A percentile compares a stretch with the other conserved stretches of the same genome.
These are phyloP conservation scores for Trifolium subterraneum DNA, from an alignment of 306 rosid genomes.

Conservation along the genomic window DNA sequence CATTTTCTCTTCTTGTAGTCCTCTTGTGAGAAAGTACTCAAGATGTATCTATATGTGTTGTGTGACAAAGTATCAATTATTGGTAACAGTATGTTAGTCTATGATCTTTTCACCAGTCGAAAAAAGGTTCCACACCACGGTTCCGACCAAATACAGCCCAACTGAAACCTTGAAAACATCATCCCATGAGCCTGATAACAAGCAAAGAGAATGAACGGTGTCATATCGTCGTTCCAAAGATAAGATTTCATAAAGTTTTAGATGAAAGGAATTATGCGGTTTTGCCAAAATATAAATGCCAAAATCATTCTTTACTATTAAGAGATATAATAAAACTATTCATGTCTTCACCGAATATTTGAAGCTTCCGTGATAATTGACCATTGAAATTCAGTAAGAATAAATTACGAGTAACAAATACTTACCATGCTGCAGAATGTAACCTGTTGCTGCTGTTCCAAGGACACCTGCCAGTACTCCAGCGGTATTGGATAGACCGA, in stretches of 20 bases:
- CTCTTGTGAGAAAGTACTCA: constrained; percentile 23
- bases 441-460: constrained; percentile 98
- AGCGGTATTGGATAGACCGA: constrained; percentile 95
- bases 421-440: constrained; percentile 91
- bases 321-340: constrained; percentile 3
- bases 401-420: constrained; percentile 23
- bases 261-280: not conserved
- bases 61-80: constrained; percentile 18
- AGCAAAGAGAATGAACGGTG: constrained; percentile 1
- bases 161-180: constrained; percentile 98
- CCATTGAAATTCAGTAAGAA: constrained; percentile 11
- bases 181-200: constrained; percentile 88
- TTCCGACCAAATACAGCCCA: constrained; percentile 89
- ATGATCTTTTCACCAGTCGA: constrained; percentile 93
- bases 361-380: constrained; percentile 5
- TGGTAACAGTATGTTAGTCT: constrained; percentile 52
- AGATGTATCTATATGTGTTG: constrained; percentile 38
- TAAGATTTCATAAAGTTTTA: not conserved
- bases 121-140: constrained; percentile 93
- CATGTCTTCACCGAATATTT: not conserved
- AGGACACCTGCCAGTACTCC: constrained; percentile 99
- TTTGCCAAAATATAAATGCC: constrained; percentile 25
- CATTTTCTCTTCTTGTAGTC: constrained; percentile 16
- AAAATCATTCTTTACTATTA: constrained; percentile 16
- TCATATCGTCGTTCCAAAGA: constrained; percentile 28